A percentile compares a stretch with the other conserved stretches of the same genome.
phyloP scores from a whole-genome alignment of 805 yeast genomes.

The Sugiyamaella valdiviana region DNA sequence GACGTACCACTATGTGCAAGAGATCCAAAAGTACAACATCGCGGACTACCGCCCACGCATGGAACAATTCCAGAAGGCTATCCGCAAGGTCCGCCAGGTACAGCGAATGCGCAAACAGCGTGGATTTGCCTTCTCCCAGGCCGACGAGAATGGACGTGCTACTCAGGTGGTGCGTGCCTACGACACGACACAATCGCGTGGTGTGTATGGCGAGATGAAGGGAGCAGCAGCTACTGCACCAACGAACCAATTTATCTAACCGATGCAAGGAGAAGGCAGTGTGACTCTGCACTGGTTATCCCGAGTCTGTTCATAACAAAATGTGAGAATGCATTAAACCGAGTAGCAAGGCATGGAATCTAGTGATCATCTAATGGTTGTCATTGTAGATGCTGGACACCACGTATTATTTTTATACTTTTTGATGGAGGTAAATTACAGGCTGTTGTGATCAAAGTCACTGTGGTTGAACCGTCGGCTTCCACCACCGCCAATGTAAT shows the following conservation, averaged over 20 bases:
- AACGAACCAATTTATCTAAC: not conserved
- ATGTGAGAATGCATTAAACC: too few species aligned
- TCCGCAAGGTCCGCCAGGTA: conserved; percentile 94
- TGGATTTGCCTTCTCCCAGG: conserved; percentile 97
- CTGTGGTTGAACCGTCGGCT: conserved; percentile 63
- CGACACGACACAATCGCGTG: conserved; percentile 84
- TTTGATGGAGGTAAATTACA: too few species aligned
- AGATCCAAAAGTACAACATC: conserved; percentile 89
- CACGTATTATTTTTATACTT: too few species aligned
- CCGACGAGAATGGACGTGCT: conserved; percentile 92
- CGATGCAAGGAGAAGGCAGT: too few species aligned
- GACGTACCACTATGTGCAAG: conserved; percentile 91
- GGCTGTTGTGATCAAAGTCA: conserved; percentile 16
- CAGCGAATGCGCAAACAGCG: conserved; percentile 97
- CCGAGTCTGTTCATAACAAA: too few species aligned
- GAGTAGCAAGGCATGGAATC: too few species aligned
- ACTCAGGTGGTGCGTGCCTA: conserved; percentile 77
- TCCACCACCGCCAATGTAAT: conserved; percentile 93
- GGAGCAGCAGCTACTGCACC: not conserved
- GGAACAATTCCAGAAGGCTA: conserved; percentile 95
- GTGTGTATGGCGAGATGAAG: conserved; percentile 58
- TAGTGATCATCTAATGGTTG: too few species aligned
- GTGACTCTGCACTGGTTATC: too few species aligned
- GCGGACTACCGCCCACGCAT: conserved; percentile 93
- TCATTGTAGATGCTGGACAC: too few species aligned